Base-by-base conservation (phyloP, 768 basidiomycete species). In the Leccinum variicolor region DNA sequence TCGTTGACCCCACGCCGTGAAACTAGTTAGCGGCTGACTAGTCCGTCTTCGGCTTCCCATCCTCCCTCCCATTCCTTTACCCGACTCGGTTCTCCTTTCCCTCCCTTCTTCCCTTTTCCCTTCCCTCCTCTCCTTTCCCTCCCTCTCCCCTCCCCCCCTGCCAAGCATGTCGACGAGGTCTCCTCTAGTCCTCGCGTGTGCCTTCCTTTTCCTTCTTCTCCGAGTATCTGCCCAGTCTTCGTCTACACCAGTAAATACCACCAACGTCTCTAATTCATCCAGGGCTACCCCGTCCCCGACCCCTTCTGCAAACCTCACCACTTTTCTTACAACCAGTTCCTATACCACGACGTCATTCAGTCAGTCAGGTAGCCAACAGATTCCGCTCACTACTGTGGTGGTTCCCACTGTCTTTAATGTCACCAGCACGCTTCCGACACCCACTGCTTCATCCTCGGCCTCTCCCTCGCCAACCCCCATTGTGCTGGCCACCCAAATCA, bases 391-490 rank as follows among this genome's bases (percentile, higher is more conserved):
- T 53, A 81, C 83, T 28, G 76, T 81, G 29, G 62, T 89, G 31
- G 62, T 89, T 50, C 82, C 87, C n/a, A 82, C 81, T 45, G 70
- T 80, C 54, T 78, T 82, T 69, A 86, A 87, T 73, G 83, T 84
- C 59, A 88, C 85, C 52, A 71, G 78, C 54, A 84, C 84, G 7
- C 62, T 81, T 55, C 77, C 85, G 13, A 65, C 77, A 7, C 72
- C 79, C 29, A 72, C 82, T n/a, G 64, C 81, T 5, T 78, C 84
- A 1, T 70, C 84, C 3, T 70, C 80, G 4, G 56, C 76, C 52
- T 55, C 76, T 36, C 54, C 75, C 43, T 64, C 75, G 53, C 70
- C 71, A 63, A 62, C 61, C 58, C 73, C 74, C 63, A 74, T 66
- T 59, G 68, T 63, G 60, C 77, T 80, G 14, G 82, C 78, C 21